A percentile compares a stretch with the other conserved stretches of the same genome.
These are phyloP conservation scores for Arctium minus DNA, from an alignment of 129 eudicot genomes.

Conservation along the genomic window DNA sequence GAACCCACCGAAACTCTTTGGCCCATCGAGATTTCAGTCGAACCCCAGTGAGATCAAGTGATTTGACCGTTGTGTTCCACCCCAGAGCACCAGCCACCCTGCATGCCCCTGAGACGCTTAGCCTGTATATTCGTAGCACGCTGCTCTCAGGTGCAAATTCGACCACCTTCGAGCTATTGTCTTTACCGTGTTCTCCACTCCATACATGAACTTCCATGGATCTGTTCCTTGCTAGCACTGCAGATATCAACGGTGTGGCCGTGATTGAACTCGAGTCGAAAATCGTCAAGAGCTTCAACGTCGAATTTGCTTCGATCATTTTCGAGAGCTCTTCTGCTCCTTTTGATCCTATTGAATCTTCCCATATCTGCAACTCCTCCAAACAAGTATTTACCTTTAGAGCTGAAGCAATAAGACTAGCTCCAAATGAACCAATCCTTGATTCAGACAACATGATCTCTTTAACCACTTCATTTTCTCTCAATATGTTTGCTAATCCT, in stretches of 20 bases:
- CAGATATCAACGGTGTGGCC: slow-evolving; percentile 80
- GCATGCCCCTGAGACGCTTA: slow-evolving; percentile 59
- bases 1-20: slow-evolving; percentile 74
- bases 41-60: slow-evolving; percentile 80
- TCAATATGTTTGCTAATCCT: slow-evolving; percentile 46
- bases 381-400: slow-evolving; percentile 57
- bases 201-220: slow-evolving; percentile 77
- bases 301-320: slow-evolving; percentile 79
- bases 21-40: slow-evolving; percentile 80
- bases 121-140: slow-evolving; percentile 56
- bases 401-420: slow-evolving; percentile 59
- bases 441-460: slow-evolving; percentile 74
- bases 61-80: slow-evolving; percentile 63
- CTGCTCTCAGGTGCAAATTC: slow-evolving; percentile 71
- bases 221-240: slow-evolving; percentile 82
- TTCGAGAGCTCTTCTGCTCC: slow-evolving; percentile 91
- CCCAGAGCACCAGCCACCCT: slow-evolving; percentile 73
- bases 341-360: slow-evolving; percentile 75
- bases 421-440: slow-evolving; percentile 72
- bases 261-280: slow-evolving; percentile 62
- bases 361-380: slow-evolving; percentile 87
- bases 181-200: slow-evolving; percentile 42
- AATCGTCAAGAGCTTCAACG: slow-evolving; percentile 59
- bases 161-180: slow-evolving; percentile 53
- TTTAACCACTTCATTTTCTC: slow-evolving; percentile 46